Percentiles rank a stretch among this genome's conserved stretches.
Evolutionary conservation across 129 eudicot species (phyloP).

Genomic region (Chrysanthemum seticuspe): DNA sequence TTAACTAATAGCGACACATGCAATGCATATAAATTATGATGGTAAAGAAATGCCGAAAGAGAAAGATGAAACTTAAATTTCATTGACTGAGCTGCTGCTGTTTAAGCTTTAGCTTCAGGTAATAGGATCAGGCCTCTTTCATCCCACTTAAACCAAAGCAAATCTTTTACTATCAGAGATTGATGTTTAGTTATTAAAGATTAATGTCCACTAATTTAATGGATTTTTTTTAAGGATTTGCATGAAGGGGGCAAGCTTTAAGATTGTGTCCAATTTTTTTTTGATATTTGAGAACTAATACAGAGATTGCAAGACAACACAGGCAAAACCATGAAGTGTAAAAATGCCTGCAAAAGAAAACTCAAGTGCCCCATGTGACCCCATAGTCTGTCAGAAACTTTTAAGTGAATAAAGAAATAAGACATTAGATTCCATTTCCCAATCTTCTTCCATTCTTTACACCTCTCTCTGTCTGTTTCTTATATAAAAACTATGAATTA

Average conservation of each 20-base stretch:
- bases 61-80: conserved; percentile 1
- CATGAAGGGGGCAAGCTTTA: background rate
- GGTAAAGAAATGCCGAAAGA: background rate
- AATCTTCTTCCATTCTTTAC: conserved; percentile 20
- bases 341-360: conserved; percentile 34
- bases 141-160: conserved; percentile 16
- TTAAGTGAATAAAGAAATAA: conserved; percentile 30
- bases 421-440: conserved; percentile 63
- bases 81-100: conserved; percentile 20
- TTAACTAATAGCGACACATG: background rate
- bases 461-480: background rate
- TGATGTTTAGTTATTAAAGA: background rate
- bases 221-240: background rate
- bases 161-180: background rate
- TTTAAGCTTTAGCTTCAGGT: conserved; percentile 19
- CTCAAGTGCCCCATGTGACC: conserved; percentile 65
- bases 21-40: background rate
- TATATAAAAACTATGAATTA: background rate
- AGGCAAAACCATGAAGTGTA: conserved; percentile 25
- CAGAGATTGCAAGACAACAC: conserved; percentile 8
- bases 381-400: conserved; percentile 64
- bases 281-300: background rate
- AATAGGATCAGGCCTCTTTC: conserved; percentile 16
- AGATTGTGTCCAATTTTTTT: background rate
- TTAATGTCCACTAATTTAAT: background rate